Percentiles rank a stretch among this genome's conserved stretches.
phyloP scores from a whole-genome alignment of 2,329 filamentous ascomycete species.

The Exophiala oligosperma region DNA sequence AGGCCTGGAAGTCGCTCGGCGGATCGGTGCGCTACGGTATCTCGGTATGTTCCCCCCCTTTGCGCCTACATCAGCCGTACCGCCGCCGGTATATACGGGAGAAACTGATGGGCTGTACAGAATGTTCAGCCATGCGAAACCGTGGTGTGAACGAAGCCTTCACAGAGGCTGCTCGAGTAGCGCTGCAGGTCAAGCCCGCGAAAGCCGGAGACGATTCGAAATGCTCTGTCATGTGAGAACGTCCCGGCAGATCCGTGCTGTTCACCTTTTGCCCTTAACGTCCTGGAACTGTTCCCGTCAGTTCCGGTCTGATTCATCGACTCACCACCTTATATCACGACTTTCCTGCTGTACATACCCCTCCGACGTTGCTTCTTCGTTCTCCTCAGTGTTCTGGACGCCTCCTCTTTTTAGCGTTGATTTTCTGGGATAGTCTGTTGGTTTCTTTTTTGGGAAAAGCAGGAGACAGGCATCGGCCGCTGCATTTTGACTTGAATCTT shows the following conservation, averaged over 20 bases:
- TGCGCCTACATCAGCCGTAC: background rate
- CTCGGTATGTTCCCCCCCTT: conserved; percentile 56
- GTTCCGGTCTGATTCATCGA: background rate
- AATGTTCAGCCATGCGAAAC: conserved; percentile 98
- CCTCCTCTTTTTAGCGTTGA: background rate
- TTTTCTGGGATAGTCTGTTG: background rate
- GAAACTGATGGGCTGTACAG: conserved; percentile 45
- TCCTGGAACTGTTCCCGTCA: background rate
- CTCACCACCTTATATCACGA: background rate
- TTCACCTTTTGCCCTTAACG: background rate
- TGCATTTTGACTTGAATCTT: too few relatives aligned
- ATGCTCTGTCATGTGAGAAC: conserved; percentile 30
- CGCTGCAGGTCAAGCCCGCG: conserved; percentile 58
- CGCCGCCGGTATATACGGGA: background rate
- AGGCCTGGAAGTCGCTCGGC: conserved; percentile 84
- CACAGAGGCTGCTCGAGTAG: conserved; percentile 93
- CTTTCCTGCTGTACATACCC: background rate
- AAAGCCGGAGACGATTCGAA: conserved; percentile 35
- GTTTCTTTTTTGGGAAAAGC: too few relatives aligned
- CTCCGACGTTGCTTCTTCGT: background rate
- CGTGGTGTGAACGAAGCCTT: conserved; percentile 98
- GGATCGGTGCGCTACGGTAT: conserved; percentile 90
- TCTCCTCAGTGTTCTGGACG: background rate
- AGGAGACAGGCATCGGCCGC: too few relatives aligned
- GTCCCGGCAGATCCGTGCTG: background rate